Evolutionary conservation across 1,139 yeast genomes (phyloP).

Genomic region (Yamadazyma songkhlaensis): DNA sequence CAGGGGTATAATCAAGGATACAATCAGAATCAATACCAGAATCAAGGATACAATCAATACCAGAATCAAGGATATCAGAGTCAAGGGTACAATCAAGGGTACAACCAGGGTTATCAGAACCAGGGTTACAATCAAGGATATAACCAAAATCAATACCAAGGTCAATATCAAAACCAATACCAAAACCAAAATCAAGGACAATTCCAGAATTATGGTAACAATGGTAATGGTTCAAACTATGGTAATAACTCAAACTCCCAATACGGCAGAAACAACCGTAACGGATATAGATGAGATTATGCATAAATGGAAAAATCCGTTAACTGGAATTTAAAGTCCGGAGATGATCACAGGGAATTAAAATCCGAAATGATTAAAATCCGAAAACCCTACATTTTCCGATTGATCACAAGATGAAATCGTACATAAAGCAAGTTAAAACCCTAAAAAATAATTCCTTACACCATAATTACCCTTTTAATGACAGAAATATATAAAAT

Average conservation of each 20-base stretch:
- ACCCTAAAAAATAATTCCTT: no score
- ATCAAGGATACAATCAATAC: constrained; percentile 11
- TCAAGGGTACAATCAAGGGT: constrained; percentile 15
- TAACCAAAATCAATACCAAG: constrained; percentile 5
- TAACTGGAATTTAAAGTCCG: not conserved
- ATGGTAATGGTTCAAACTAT: constrained; percentile 12
- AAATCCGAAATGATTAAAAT: not conserved
- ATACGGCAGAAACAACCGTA: constrained; percentile 10
- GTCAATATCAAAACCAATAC: constrained; percentile 10
- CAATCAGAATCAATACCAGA: constrained; percentile 5
- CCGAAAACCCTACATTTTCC: not conserved
- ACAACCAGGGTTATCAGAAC: constrained; percentile 10
- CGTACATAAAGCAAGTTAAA: no score
- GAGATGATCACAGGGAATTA: not conserved
- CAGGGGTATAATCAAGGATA: constrained; percentile 9
- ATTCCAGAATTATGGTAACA: no score
- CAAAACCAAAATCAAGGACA: no score
- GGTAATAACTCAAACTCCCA: constrained; percentile 15
- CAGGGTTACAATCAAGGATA: constrained; percentile 9
- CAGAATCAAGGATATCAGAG: no score
- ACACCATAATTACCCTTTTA: no score
- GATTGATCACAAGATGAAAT: not conserved
- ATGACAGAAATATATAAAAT: no score
- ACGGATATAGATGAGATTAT: constrained; percentile 14
- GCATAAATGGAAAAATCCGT: not conserved